Evolutionary conservation across 495 filamentous ascomycete species (phyloP), one percentile per base, ranked within the genome.

Genomic region (Durotheca rogersii): DNA sequence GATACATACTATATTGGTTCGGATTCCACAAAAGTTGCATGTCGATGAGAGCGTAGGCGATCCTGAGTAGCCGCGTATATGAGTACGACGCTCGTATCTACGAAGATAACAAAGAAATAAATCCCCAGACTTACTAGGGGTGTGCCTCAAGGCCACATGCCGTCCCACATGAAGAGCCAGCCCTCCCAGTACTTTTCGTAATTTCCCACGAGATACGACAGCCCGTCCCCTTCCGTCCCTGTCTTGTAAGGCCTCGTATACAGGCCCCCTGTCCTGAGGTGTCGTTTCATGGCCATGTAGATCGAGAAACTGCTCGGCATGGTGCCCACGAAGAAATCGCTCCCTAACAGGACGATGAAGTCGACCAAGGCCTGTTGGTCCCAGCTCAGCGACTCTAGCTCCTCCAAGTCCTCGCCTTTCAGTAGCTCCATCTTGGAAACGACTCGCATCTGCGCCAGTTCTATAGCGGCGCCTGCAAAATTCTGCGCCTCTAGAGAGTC

Each of bases 231-330:
- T 18, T 71, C 67, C 9, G 68, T 62, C 6, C 71, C 71, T 16
- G 67, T 64, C 53, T 61, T 74, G 61, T 72, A 75, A 0, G 71
- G 72, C 21, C 71, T 55, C 7, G 70, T 70, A 25, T 72, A 65
- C 7, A 75, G 20, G 0, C 72, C 71, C 0, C 67, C 67, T 0
- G 56, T 59, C 44, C 60, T 60, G 5, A 74, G 51, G 37, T 75
- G 71, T 1, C 71, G 58, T 48, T 75, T 75, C 45, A 68, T 57
- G 1, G 71, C 71, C n/a, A 72, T 65, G 23, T 70, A 70, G 21
- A 74, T 60, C 15, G 70, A 72, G 54, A 75, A 75, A n/a, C 71
- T 74, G 41, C 71, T 73, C 1, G 71, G 72, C 46, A 66, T 74
- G 6, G 71, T 61, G 0, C 71, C 71, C 0, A 71, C 42, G 40